Conservation (phyloP, 257 asterid species). For the Petunia secreta region DNA sequence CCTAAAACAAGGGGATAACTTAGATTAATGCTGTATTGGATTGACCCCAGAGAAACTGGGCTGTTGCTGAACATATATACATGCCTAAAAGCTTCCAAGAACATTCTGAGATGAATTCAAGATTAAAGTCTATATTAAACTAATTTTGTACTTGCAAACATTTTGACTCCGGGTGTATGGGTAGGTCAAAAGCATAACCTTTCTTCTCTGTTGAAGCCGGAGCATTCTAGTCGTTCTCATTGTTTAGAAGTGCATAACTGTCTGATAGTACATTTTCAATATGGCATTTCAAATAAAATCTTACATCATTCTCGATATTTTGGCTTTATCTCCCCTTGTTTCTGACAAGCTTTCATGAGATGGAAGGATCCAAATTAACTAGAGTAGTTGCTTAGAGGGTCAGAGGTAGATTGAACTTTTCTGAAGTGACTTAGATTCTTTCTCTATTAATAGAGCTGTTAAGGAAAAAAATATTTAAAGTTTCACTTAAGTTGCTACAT, state of each 20-base stretch:
- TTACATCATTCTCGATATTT: neutral
- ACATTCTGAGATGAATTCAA: neutral
- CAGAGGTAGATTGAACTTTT: neutral
- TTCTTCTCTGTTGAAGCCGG: neutral
- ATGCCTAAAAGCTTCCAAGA: slow-evolving; percentile 2
- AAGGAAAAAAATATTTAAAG: neutral
- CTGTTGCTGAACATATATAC: slow-evolving; percentile 8
- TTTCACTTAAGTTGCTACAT: neutral
- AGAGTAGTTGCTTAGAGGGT: neutral
- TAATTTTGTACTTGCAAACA: slow-evolving; percentile 7
- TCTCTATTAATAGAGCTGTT: neutral
- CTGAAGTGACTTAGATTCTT: slow-evolving; percentile 4
- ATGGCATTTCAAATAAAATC: neutral
- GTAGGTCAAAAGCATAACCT: neutral
- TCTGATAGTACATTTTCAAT: neutral
- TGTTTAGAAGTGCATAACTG: neutral
- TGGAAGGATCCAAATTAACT: slow-evolving; percentile 7
- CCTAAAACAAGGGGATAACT: neutral
- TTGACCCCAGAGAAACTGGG: neutral
- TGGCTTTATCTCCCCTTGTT: neutral
- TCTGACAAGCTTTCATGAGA: neutral
- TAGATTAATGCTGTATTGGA: neutral
- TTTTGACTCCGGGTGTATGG: neutral
- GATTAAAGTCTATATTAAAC: neutral
- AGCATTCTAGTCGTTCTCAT: neutral